phyloP scores from a whole-genome alignment of 2,329 filamentous ascomycete species.

The Graphilbum ipis-grandicollis region DNA sequence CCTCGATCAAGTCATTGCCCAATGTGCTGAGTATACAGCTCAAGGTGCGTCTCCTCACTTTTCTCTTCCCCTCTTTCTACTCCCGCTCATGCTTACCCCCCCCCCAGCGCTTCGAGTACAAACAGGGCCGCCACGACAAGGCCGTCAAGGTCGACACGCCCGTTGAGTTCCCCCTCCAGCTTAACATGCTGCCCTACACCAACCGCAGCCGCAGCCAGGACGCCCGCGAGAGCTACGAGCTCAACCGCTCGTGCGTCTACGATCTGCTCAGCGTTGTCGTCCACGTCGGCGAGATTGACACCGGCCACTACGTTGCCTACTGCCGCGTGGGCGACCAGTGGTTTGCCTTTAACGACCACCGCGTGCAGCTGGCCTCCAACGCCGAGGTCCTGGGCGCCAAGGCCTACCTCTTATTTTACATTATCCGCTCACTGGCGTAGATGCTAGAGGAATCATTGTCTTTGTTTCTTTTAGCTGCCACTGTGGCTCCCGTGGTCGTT shows the following conservation, averaged over 20 bases:
- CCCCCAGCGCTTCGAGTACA: slow-evolving; percentile 55
- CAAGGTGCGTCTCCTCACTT: slow-evolving; percentile 47
- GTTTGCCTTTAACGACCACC: slow-evolving; percentile 93
- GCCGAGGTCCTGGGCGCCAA: slow-evolving; percentile 73
- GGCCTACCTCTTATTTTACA: slow-evolving; percentile 84
- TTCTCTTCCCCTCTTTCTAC: neutral
- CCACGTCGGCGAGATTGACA: slow-evolving; percentile 83
- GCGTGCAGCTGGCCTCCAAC: slow-evolving; percentile 68
- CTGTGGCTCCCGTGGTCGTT: no score
- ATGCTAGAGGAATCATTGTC: neutral
- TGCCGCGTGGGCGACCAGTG: slow-evolving; percentile 71
- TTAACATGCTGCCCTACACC: slow-evolving; percentile 86
- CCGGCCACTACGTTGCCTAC: slow-evolving; percentile 85
- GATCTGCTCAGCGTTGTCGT: slow-evolving; percentile 82
- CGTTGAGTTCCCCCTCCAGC: slow-evolving; percentile 67
- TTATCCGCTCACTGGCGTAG: slow-evolving; percentile 39
- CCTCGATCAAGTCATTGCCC: slow-evolving; percentile 69
- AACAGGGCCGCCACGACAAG: slow-evolving; percentile 46
- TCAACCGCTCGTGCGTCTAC: slow-evolving; percentile 56
- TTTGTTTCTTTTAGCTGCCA: neutral
- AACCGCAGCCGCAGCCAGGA: slow-evolving; percentile 41
- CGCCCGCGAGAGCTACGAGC: slow-evolving; percentile 30
- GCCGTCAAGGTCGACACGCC: slow-evolving; percentile 78
- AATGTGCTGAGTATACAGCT: slow-evolving; percentile 85
- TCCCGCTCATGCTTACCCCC: neutral